These are phyloP conservation scores for Cenchrus purpureus DNA, from an alignment of 176 grass and related monocot genomes.

Conservation along the genomic window DNA sequence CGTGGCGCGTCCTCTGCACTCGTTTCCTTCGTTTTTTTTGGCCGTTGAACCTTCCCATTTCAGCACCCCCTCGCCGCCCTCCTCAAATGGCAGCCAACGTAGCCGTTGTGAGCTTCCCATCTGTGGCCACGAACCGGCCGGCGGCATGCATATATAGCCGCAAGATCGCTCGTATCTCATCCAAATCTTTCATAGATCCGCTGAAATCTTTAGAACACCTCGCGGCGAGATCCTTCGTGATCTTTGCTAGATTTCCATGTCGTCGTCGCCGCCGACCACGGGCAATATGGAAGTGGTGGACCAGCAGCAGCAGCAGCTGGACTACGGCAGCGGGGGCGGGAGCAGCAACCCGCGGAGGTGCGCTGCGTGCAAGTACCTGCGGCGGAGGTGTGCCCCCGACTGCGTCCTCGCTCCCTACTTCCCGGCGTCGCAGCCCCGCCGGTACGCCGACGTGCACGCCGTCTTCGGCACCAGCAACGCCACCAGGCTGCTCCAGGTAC, in stretches of 20 bases:
- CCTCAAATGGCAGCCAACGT: neutral
- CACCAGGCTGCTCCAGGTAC: slow-evolving; percentile 65
- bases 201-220: neutral
- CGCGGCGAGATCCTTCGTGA: neutral
- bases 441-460: slow-evolving; percentile 62
- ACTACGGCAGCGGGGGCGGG: neutral
- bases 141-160: neutral
- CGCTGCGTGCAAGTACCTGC: slow-evolving; percentile 64
- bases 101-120: neutral
- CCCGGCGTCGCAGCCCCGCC: slow-evolving; percentile 47
- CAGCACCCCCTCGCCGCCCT: neutral
- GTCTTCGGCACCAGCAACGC: slow-evolving; percentile 85
- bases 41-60: neutral
- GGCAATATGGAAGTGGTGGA: neutral
- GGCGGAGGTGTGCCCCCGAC: slow-evolving; percentile 67
- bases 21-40: too few species aligned
- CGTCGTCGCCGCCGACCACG: neutral
- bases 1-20: too few species aligned
- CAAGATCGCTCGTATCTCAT: neutral
- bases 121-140: neutral
- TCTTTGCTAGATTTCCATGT: neutral
- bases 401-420: slow-evolving; percentile 78
- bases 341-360: slow-evolving; percentile 7
- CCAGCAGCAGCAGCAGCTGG: neutral
- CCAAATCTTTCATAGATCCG: slow-evolving; percentile 33